Base-by-base conservation (phyloP, 2,329 filamentous ascomycete genomes). In the Mollisiaceae sp. region DNA sequence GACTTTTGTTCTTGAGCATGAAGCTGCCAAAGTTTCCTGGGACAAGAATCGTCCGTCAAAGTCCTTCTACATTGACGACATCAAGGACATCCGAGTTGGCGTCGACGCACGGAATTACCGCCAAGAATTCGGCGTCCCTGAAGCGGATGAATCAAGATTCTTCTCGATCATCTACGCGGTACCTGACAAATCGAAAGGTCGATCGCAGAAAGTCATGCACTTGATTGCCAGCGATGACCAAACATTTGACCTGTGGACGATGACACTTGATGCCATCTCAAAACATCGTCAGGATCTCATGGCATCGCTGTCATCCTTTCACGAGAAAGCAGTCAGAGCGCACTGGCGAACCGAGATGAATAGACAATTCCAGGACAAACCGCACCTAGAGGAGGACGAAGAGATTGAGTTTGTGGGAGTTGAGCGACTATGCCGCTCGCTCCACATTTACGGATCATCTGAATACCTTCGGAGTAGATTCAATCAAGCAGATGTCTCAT, bases 31-130 rank as follows among this genome's bases (percentile, higher is more conserved):
- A 77, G 91, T 99, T 27, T 91, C 86, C 32, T 98, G 94, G 94
- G 91, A 97, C 77, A 86, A 88, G 56, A 87, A 85, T 9, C 89
- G 92, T 41, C 89, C 91, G 0, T 86, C 88, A 27, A 98, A 97
- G 77, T 89, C 88, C 61, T 91, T 99, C 69, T 96, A 97, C 77
- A 92, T 99, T 68, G 95, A 99, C 74, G 93, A 98, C 76, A 94
- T 99, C 73, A 91, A 92, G 74, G 93, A 97, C 75, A 93, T 98
- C 57, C 89, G 94, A 68, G 88, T 89, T 39, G 93, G 92, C 20
- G 86, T 86, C 14, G 92, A 98, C 75, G 92, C 94, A 20, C 88
- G 91, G 64, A 94, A 97, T 76, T 97, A 97, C 76, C 90, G 92
- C 50, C 89, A 94, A 73, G 94, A 97, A 77, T 92, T 91, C 75